These are phyloP conservation scores for Neurospora sp. DNA, from an alignment of 495 filamentous ascomycete genomes.

Conservation along the genomic window DNA sequence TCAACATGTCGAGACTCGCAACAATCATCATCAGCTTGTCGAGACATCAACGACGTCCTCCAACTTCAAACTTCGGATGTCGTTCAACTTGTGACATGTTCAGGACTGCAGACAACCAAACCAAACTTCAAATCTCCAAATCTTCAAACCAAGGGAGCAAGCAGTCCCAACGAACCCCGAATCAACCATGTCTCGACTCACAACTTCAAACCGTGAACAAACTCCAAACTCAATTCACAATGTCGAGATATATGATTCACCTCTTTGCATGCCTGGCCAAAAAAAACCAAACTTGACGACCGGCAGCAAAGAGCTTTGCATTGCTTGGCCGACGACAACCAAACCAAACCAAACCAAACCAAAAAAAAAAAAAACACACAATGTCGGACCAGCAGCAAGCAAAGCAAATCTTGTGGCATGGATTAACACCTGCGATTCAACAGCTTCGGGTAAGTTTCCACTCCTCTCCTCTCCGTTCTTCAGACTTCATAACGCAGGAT, in stretches of 20 bases:
- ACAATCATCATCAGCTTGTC: neutral
- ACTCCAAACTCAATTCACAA: neutral
- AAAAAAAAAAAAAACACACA: no score
- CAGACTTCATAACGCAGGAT: neutral
- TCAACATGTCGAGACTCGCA: neutral
- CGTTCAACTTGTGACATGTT: neutral
- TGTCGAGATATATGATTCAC: neutral
- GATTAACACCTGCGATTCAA: neutral
- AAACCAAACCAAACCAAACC: no score
- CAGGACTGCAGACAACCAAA: neutral
- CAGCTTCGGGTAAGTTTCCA: neutral
- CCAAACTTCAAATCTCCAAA: neutral
- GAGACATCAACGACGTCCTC: neutral
- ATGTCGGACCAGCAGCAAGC: neutral
- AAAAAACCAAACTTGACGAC: neutral
- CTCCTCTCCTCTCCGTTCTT: neutral
- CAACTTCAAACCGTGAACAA: neutral
- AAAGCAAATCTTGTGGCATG: neutral
- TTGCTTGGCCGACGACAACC: neutral
- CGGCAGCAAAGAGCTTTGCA: neutral
- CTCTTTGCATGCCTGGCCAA: neutral
- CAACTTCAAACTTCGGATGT: neutral
- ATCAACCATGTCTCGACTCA: neutral
- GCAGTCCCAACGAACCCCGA: neutral
- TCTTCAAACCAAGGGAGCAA: neutral